Conservation (phyloP, 495 filamentous ascomycete species). For the Penicillium argentinense region DNA sequence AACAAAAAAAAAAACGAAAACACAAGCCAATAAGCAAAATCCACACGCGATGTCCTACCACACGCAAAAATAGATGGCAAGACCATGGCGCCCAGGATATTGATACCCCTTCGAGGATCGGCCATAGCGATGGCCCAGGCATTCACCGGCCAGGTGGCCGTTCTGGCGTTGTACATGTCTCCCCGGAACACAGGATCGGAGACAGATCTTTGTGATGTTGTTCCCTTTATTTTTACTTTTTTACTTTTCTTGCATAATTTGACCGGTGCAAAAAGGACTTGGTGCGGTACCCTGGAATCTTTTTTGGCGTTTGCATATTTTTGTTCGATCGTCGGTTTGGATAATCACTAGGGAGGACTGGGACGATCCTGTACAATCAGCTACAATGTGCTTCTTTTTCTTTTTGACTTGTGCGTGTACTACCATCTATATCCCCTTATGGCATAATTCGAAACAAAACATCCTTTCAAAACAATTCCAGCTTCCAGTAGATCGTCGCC, state of each 20-base stretch:
- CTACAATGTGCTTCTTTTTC: constrained; percentile 18
- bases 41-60: not conserved
- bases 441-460: constrained; percentile 24
- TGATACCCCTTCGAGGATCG: constrained; percentile 31
- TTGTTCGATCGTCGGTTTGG: constrained; percentile 15
- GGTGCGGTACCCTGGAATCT: constrained; percentile 20
- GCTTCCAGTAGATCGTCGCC: too few species aligned
- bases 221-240: constrained; percentile 12
- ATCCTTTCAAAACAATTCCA: not conserved
- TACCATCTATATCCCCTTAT: constrained; percentile 15
- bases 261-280: constrained; percentile 18
- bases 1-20: constrained; percentile 13
- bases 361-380: constrained; percentile 31
- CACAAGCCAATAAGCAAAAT: not conserved
- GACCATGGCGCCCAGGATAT: too few species aligned
- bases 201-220: constrained; percentile 21
- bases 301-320: constrained; percentile 26
- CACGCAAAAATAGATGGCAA: too few species aligned
- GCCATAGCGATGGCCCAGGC: constrained; percentile 17
- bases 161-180: constrained; percentile 41
- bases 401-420: constrained; percentile 17
- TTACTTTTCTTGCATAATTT: constrained; percentile 31
- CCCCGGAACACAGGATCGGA: constrained; percentile 10
- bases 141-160: constrained; percentile 29
- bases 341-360: constrained; percentile 20